These are phyloP conservation scores for Trichopus zeylanicus DNA, from an alignment of 116 monocot species.

Conservation along the genomic window DNA sequence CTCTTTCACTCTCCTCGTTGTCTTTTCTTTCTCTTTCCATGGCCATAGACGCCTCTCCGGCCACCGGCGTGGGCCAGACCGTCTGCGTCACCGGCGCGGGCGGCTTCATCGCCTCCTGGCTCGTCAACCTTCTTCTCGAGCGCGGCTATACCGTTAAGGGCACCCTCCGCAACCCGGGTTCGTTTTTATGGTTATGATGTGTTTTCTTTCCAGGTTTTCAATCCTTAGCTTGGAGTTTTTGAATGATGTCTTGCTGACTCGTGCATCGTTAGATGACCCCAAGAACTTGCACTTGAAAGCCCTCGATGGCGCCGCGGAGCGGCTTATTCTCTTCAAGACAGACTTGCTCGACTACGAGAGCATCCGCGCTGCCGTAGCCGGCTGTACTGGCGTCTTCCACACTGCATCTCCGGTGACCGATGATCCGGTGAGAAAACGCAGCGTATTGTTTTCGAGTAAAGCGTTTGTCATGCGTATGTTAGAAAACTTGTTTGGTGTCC, in stretches of 20 bases:
- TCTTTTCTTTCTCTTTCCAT: too few relatives aligned
- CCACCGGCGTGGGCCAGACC: constrained; percentile 19
- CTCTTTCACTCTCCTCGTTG: background rate
- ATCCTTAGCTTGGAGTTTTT: background rate
- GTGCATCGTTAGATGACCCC: constrained; percentile 17
- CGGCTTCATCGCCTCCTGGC: constrained; percentile 76
- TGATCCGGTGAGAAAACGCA: constrained; percentile 42
- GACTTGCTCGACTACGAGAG: constrained; percentile 32
- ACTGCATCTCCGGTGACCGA: constrained; percentile 63
- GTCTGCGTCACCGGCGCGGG: constrained; percentile 82
- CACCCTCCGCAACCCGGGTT: constrained; percentile 64
- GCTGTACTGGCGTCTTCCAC: constrained; percentile 68
- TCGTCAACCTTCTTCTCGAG: constrained; percentile 63
- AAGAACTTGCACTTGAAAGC: constrained; percentile 30
- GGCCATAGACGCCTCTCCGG: constrained; percentile 5
- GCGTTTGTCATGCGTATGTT: too few relatives aligned
- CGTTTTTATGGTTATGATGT: too few relatives aligned
- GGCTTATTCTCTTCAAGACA: constrained; percentile 34
- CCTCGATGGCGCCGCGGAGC: constrained; percentile 34
- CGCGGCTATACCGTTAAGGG: constrained; percentile 68
- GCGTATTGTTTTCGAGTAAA: too few relatives aligned
- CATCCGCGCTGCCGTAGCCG: constrained; percentile 28
- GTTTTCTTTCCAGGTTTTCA: background rate
- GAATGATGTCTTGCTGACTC: background rate
- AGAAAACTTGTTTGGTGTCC: background rate